These are phyloP conservation scores for Chytriomyces sp. DNA, from an alignment of 192 early-diverging fungal species.

Conservation along the genomic window DNA sequence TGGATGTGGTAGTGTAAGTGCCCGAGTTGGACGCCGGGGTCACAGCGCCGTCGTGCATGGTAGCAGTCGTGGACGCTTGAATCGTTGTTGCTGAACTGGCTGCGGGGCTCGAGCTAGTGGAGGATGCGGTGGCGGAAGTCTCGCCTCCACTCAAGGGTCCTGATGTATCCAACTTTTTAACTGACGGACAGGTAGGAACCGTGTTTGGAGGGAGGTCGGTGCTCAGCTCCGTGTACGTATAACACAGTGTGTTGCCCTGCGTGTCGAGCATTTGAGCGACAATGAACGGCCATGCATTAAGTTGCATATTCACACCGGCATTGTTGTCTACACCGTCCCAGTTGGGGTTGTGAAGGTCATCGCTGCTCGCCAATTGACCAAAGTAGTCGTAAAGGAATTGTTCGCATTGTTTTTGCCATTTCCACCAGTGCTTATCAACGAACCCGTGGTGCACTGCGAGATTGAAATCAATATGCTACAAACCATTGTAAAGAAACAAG, in stretches of 20 bases:
- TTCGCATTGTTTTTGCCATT: constrained; percentile 19
- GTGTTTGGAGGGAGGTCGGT: constrained; percentile 9
- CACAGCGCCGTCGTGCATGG: no score
- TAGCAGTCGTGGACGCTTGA: no score
- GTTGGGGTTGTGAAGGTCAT: constrained; percentile 3
- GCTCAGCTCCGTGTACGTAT: constrained; percentile 2
- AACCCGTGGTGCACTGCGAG: constrained; percentile 29
- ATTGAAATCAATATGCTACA: no score
- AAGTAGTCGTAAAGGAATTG: background rate
- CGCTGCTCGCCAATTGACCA: background rate
- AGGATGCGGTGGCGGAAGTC: no score
- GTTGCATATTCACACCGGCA: background rate
- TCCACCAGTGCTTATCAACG: constrained; percentile 34
- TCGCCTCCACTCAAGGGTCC: no score
- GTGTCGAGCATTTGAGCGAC: constrained; percentile 15
- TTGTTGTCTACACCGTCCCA: background rate
- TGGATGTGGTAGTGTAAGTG: no score
- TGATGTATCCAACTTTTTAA: background rate
- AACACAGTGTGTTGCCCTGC: constrained; percentile 15
- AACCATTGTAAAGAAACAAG: no score
- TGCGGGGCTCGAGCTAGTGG: no score
- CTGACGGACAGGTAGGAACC: background rate
- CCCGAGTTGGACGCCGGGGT: no score
- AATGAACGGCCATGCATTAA: constrained; percentile 10
- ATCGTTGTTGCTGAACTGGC: no score